Evolutionary conservation across 2,329 filamentous ascomycete species (phyloP), one percentile per base, ranked within the genome.

Genomic region (Talaromyces amestolkiae): DNA sequence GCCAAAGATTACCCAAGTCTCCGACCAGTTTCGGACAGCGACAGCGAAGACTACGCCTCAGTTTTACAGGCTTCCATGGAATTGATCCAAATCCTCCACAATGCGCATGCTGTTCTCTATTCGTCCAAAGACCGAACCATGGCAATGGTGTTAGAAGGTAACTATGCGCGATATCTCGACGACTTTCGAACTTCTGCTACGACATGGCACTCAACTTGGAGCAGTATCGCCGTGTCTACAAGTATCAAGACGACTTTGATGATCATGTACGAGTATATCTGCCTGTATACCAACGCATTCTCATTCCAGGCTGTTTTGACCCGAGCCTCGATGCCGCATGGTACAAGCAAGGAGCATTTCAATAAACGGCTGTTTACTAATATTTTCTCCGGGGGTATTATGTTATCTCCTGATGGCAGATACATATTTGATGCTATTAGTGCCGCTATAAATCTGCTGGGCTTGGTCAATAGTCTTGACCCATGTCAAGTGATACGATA

Each of bases 161-260:
- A 70, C 56, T 71, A 71, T 58, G 66, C 60, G 5, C 68, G 65
- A 31, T 71, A 71, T 27, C 64, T 71, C 7, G 70, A 71, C 39
- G 69, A 70, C 58, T 68, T 69, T 54, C 66, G 35, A 6, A 35
- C 37, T 19, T 33, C 66, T 22, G 24, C 62, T 10, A n/a, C 61
- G 6, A 51, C 53, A 0, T 69, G 68, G 68, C 49, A 53, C 3
- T 53, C 27, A 9, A 19, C 49, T 2, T 53, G 49, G 49, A 35
- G 66, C 22, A 24, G 45, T 17, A 59, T 9, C 27, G 4, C 37
- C 15, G 17, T 61, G 7, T 51, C 24, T 9, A 17, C 15, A 2
- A 61, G 41, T 0, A 35, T 61, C 8, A 61, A 51, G 15, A 61
- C 19, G 19, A 65, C 63, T 3, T 6, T 61, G 3, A 27, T 41